Evolutionary conservation across 495 filamentous ascomycete species (phyloP), one percentile per base, ranked within the genome.

Genomic region (Penicillium bovifimosum): DNA sequence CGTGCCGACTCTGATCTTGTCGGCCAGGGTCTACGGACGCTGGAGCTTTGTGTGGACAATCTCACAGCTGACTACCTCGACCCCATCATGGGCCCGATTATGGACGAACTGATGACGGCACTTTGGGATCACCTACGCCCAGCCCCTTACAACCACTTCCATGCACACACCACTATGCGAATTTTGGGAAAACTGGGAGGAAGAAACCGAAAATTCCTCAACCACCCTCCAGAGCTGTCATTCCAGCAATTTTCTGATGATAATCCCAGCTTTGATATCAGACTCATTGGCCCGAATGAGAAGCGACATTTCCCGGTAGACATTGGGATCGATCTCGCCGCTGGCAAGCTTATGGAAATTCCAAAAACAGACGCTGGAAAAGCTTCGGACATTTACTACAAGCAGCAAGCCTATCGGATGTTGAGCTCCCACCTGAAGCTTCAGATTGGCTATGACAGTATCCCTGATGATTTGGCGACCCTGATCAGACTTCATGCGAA

Each of bases 21-120:
- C 14, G 90, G 88, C 1, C 95, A 99, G 65, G 95, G 95, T 0
- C 77, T 99, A 3, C 78, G 95, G 18, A 99, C 95, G 0, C 75
- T 99, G 13, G 95, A 99, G 63, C 79, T 99, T 13, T 99, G 95
- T 62, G 95, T 99, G 20, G 95, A 99, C 55, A 99, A 99, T 59
- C 78, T 99, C 1, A 99, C 95, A 0, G 91, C 93, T 0, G 95
- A 99, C 58, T 99, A 99, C 62, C 67, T 99, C 28, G 95, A 99
- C 59, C 95, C 95, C 0, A 99, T 99, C 50, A 99, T 99, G 93
- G 90, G 91, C 6, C 95, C 95, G 2, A 93, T 96, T 39, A 96
- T 99, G 69, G 93, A 97, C 59, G 95, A 99, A 55, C 71, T 99
- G 47, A 97, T 97, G 91, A 90, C 89, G 36, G 91, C 91, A 4